phyloP scores from a whole-genome alignment of 2,329 filamentous ascomycete genomes.

The Elsinoe fawcettii region DNA sequence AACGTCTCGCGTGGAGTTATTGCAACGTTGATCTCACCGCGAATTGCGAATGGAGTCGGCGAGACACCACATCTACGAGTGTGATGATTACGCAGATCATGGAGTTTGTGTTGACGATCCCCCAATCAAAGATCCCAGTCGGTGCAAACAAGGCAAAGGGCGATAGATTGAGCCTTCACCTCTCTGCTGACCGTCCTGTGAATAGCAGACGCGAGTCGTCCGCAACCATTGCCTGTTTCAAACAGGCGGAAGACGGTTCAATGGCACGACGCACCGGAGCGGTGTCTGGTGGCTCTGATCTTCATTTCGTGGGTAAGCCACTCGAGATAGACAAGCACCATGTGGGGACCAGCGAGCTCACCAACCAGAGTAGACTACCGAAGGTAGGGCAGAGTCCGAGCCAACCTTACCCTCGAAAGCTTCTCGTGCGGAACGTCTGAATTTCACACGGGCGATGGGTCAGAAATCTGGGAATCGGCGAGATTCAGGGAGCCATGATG shows the following conservation, averaged over 20 bases:
- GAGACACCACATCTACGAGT: neutral
- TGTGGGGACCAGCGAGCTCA: neutral
- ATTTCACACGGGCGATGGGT: neutral
- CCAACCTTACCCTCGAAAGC: neutral
- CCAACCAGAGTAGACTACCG: conserved; percentile 8
- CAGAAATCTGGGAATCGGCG: conserved; percentile 12
- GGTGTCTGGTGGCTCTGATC: conserved; percentile 13
- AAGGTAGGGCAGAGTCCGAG: conserved; percentile 6
- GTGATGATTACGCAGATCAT: conserved; percentile 6
- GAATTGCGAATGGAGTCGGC: neutral
- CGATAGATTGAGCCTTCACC: conserved; percentile 9
- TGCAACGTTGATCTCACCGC: neutral
- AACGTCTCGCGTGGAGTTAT: neutral
- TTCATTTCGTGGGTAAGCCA: conserved; percentile 12
- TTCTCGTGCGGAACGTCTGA: conserved; percentile 1
- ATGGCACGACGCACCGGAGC: neutral
- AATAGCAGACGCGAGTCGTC: neutral
- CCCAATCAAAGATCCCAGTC: conserved; percentile 13
- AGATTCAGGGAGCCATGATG: conserved; percentile 13
- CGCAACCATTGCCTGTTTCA: conserved; percentile 11
- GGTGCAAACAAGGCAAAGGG: conserved; percentile 3
- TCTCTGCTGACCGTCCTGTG: conserved; percentile 8
- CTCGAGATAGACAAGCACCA: conserved; percentile 4
- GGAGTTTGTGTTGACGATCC: conserved; percentile 5
- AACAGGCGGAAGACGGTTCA: conserved; percentile 8